Base-by-base conservation (phyloP, 139 green algal genomes). In the Picochlorum sp. region DNA sequence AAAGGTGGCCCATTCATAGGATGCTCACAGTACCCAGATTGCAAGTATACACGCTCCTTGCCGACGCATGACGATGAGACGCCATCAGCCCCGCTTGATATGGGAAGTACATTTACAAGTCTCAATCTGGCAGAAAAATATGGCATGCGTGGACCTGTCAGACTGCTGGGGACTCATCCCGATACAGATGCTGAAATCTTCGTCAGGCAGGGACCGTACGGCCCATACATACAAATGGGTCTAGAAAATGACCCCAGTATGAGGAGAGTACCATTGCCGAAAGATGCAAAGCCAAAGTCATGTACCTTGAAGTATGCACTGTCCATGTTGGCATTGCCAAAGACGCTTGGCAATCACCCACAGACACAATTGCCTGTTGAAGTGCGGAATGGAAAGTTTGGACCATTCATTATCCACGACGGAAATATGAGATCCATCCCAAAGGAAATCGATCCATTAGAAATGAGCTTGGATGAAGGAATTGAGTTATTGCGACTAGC, bases 151-250 rank as follows among this genome's bases (percentile, higher is more conserved):
- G 20, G 23, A 16, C 24, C 49, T 18, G 52, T 31, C 2, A 38
- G 51, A 18, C 57, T 52, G 24, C n/a, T 77, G 45, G 71, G 60
- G 10, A 20, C 8, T 6, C n/a, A 60, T 41, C 44, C 60, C 4
- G 14, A 44, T 24, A 71, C 56, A 4, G 31, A 51, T 13, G 23
- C 55, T 26, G 24, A 68, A 10, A 63, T 93, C 18, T 65, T 52
- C 24, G 47, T 89, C 18, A 69, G 74, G 8, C 26, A 68, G n/a
- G 86, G 86, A 3, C 83, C 83, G 10, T 93, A 85, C 61, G 86
- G 86, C 0, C 63, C 74, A 8, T 91, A 91, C 60, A 34, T 90
- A 44, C 81, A 90, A 71, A 60, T 77, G 55, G 77, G 72, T 18
- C 28, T 37, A 0, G 68, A 71, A 9, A 56, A 55, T 16, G 72